Conservation (phyloP, 805 yeast species). For the Brettanomyces nanus region DNA sequence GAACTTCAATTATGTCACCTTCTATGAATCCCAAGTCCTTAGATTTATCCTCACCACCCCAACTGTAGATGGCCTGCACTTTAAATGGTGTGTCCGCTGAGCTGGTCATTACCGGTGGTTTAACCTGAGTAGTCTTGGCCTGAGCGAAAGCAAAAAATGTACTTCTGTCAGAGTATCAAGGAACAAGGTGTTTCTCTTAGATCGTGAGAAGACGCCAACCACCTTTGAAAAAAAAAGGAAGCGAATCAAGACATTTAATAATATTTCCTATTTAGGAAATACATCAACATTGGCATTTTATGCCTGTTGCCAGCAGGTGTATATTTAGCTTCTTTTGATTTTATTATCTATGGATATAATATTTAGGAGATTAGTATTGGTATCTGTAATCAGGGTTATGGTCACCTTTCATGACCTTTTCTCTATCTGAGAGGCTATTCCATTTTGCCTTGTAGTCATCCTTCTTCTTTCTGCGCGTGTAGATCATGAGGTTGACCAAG, state of each 20-base stretch:
- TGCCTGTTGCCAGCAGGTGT: background rate
- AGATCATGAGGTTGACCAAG: slow-evolving; percentile 22
- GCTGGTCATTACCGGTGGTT: too few species aligned
- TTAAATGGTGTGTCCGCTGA: slow-evolving; percentile 17
- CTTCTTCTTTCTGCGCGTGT: slow-evolving; percentile 30
- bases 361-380: slow-evolving; percentile 26
- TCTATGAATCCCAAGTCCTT: slow-evolving; percentile 85
- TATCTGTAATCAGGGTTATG: slow-evolving; percentile 38
- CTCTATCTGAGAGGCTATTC: slow-evolving; percentile 20
- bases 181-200: too few species aligned
- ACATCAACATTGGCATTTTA: background rate
- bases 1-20: slow-evolving; percentile 83
- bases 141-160: too few species aligned
- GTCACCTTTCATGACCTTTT: slow-evolving; percentile 27
- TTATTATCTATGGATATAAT: background rate
- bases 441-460: slow-evolving; percentile 22
- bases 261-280: slow-evolving; percentile 1
- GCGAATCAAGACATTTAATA: too few species aligned
- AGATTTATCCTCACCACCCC: slow-evolving; percentile 88
- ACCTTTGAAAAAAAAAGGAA: too few species aligned
- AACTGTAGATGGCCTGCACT: slow-evolving; percentile 65
- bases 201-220: too few species aligned
- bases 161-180: too few species aligned
- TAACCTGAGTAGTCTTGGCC: too few species aligned
- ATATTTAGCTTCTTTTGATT: background rate